Evolutionary conservation across 306 rosid genomes (phyloP), one percentile per base, ranked within the genome.

Genomic region (Malus fusca): DNA sequence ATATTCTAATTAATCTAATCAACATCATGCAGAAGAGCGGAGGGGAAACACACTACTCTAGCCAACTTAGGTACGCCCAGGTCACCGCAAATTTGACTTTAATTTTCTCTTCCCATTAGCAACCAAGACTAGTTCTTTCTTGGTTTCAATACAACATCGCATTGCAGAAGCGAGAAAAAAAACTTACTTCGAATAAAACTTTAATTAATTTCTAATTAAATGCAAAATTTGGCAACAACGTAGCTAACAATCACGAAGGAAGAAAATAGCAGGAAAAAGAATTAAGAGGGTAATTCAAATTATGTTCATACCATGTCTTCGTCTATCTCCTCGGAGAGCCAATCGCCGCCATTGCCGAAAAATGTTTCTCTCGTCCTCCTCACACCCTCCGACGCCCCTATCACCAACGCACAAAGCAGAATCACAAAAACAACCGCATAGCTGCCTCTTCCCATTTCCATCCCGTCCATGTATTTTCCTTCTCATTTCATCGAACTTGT

Each of bases 361-460:
- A 88, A 66, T 13, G 81, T 79, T 12, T 84, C 85, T 30, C 75
- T 72, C 21, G 79, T 69, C 79, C 72, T 89, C 85, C 85, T 81
- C 68, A 76, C 81, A 42, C 88, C 92, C 64, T 90, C 90, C 31
- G 97, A 89, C 70, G 83, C 84, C 78, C 85, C 88, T 14, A 84
- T 87, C 6, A 88, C 90, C 82, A 89, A 81, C 21, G 90, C 92
- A 74, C 87, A 89, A 74, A 92, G 90, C 68, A 95, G 84, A 80
- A 85, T 87, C 79, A 82, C 86, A 30, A 89, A 88, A 76, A 83
- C 44, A 74, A 85, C 86, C 46, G 86, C 86, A 79, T 75, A 83
- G 55, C 86, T 61, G 19, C 79, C 87, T 79, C 85, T 88, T 85
- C 82, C 82, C 84, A 88, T 80, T 81, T 83, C 74, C 58, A 80